Conservation (phyloP, 345 rosid genomes). For the Sonneratia caseolaris region DNA sequence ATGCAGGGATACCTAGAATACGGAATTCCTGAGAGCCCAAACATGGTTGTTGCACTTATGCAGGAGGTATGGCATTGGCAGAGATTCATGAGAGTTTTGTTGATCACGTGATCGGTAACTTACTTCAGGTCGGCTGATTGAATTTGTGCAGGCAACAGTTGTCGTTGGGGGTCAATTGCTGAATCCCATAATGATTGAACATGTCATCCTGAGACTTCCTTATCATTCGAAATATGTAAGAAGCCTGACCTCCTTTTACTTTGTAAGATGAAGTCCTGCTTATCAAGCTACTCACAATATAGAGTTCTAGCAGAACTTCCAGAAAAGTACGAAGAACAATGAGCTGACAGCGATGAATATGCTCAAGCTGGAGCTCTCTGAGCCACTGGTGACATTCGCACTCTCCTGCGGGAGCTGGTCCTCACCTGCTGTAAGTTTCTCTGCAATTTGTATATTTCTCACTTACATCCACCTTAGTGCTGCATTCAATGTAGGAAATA, state of each 20-base stretch:
- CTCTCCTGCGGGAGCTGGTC: constrained; percentile 95
- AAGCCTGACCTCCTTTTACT: neutral
- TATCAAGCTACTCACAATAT: neutral
- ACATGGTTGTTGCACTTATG: constrained; percentile 53
- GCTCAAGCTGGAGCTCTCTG: constrained; percentile 68
- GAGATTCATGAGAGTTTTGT: neutral
- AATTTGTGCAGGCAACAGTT: constrained; percentile 47
- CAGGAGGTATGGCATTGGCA: constrained; percentile 31
- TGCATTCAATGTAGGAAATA: neutral
- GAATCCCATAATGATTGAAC: constrained; percentile 63
- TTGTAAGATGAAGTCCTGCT: constrained; percentile 9
- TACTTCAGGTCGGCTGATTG: neutral
- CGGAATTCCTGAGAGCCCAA: constrained; percentile 63
- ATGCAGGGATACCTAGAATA: constrained; percentile 61
- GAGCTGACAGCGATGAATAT: constrained; percentile 48
- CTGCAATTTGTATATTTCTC: neutral
- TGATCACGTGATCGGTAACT: neutral
- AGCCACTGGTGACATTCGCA: constrained; percentile 76
- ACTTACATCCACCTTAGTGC: constrained; percentile 4
- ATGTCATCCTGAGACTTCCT: constrained; percentile 75
- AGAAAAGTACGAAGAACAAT: constrained; percentile 44
- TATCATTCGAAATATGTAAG: constrained; percentile 63
- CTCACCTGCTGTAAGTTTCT: constrained; percentile 76
- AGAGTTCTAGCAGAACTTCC: constrained; percentile 19
- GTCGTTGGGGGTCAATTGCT: constrained; percentile 66